A percentile compares a stretch with the other conserved stretches of the same genome.
These are phyloP conservation scores for Tricholoma sp. DNA, from an alignment of 768 basidiomycete genomes.

Conservation along the genomic window DNA sequence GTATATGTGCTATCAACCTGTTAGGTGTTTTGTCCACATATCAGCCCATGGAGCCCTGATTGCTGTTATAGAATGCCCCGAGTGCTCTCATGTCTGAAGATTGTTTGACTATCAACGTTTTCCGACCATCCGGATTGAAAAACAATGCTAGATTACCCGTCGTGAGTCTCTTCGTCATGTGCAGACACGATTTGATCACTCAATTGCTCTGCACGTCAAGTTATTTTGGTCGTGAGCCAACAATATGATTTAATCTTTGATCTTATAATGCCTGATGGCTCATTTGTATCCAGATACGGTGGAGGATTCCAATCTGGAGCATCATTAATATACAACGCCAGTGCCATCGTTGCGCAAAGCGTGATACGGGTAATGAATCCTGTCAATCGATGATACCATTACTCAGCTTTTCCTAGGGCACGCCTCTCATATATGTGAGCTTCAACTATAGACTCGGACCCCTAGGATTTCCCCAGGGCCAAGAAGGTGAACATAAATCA, in stretches of 20 bases:
- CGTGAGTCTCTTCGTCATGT: constrained; percentile 16
- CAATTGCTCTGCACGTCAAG: constrained; percentile 10
- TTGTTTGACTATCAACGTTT: constrained; percentile 56
- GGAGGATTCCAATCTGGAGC: constrained; percentile 19
- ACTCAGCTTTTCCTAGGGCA: constrained; percentile 17
- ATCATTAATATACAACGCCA: constrained; percentile 19
- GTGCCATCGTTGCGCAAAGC: constrained; percentile 20
- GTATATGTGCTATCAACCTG: constrained; percentile 43
- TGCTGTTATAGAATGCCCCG: constrained; percentile 22
- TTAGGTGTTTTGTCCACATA: constrained; percentile 9
- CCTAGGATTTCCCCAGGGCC: constrained; percentile 40
- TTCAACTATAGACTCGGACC: constrained; percentile 48
- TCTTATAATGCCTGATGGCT: neutral
- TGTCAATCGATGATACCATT: neutral
- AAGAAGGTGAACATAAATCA: constrained; percentile 16
- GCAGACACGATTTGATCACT: neutral
- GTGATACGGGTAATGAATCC: constrained; percentile 16
- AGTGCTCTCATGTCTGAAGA: constrained; percentile 45
- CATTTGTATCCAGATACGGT: constrained; percentile 13
- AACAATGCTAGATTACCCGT: constrained; percentile 30
- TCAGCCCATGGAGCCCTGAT: neutral
- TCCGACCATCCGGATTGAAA: constrained; percentile 37
- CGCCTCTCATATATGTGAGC: constrained; percentile 43
- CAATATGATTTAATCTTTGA: neutral
- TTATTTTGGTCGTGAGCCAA: constrained; percentile 34